Evolutionary conservation across 2,329 filamentous ascomycete species (phyloP), one percentile per base, ranked within the genome.

Genomic region (Knufia petricola): DNA sequence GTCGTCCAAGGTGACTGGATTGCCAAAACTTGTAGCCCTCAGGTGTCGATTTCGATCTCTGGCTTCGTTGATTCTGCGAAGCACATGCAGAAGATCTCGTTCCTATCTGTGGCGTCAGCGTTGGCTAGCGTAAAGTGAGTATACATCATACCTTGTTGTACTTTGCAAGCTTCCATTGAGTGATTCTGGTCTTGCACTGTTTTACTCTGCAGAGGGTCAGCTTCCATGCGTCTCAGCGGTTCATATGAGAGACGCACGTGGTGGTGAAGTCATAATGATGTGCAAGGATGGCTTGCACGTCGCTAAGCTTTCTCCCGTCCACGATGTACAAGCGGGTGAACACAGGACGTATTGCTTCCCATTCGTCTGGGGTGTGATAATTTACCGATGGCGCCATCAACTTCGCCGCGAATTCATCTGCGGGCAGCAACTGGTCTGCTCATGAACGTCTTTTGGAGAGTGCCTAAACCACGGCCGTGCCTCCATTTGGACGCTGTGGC

Each of bases 171-270:
- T 23, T 23, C 46, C 46, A 49, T 19, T 19, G 12, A 21, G n/a
- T 49, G 24, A 49, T 49, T 20, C 46, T 40, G 15, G 20, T 34
- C 36, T 49, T 49, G 28, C 43, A 49, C 28, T 45, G 44, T 21
- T 44, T 43, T 10, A 19, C 20, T 7, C 46, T 48, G 26, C n/a
- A 46, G 43, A 7, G 10, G 23, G 31, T 46, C 17, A 34, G 26
- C 21, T 4, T 21, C 28, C 19, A n/a, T 36, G 32, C 15, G 32
- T 4, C 6, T 12, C 32, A 4, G 17, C 17, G n/a, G 26, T 7
- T 15, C 41, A 12, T 10, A n/a, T 17, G n/a, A 32, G 24, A 7
- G 19, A 46, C 43, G 28, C 31, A 40, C 36, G 45, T 48, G 20
- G 45, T 36, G 12, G 23, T 20, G 21, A 48, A 48, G 21, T 40